Conservation (phyloP, 163 green algal species). For the Chlorella variabilis region DNA sequence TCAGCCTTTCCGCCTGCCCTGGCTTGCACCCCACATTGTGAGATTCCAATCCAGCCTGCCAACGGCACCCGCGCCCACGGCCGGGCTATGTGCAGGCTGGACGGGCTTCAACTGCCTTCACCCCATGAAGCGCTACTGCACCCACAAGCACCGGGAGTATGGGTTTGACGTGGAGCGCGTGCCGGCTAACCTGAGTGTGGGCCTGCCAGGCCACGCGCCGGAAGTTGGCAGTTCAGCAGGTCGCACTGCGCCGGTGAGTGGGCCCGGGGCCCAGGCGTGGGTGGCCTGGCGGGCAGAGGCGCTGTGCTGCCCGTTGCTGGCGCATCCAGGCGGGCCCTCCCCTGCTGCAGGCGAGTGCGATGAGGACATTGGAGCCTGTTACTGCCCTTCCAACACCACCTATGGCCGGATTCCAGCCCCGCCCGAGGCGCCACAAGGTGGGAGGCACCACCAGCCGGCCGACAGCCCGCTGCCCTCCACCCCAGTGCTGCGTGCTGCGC, state of each 20-base stretch:
- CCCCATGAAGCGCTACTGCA: slow-evolving; percentile 18
- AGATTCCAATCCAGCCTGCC: too few relatives aligned
- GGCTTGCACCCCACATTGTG: too few relatives aligned
- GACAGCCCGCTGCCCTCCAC: too few relatives aligned
- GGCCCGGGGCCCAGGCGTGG: too few relatives aligned
- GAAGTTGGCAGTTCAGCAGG: not conserved
- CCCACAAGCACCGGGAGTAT: not conserved
- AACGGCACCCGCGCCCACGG: not conserved
- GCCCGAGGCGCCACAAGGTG: slow-evolving; percentile 1
- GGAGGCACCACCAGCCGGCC: too few relatives aligned
- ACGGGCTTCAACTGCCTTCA: slow-evolving; percentile 24
- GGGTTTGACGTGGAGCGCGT: not conserved
- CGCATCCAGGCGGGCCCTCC: too few relatives aligned
- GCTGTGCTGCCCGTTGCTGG: too few relatives aligned
- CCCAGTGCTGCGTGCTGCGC: too few relatives aligned
- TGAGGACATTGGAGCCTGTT: slow-evolving; percentile 58
- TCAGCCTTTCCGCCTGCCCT: too few relatives aligned
- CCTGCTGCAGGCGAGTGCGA: slow-evolving; percentile 61
- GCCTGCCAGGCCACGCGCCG: not conserved
- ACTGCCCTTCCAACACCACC: slow-evolving; percentile 55
- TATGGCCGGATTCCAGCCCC: slow-evolving; percentile 48
- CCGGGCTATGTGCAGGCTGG: slow-evolving; percentile 15
- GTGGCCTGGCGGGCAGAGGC: too few relatives aligned
- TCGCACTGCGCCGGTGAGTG: not conserved
- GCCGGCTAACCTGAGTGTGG: not conserved